Evolutionary conservation across 2,329 filamentous ascomycete genomes (phyloP).

Genomic region (Fusarium albidum): DNA sequence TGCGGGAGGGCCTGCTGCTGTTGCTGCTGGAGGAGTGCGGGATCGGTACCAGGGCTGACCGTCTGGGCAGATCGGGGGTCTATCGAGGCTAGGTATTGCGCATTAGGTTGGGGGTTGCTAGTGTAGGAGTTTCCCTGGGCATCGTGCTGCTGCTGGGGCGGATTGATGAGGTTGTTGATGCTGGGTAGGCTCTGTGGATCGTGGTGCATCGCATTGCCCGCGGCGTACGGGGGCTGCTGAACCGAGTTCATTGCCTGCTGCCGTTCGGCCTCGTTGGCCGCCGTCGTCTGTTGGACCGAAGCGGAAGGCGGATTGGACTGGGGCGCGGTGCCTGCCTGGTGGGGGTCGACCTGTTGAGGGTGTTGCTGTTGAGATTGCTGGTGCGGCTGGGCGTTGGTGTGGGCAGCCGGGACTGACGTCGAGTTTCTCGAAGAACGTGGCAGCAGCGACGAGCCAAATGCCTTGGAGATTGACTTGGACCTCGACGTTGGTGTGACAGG

Average conservation of each 20-base stretch:
- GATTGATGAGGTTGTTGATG: constrained; percentile 86
- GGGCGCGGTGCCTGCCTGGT: constrained; percentile 31
- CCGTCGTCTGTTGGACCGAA: constrained; percentile 29
- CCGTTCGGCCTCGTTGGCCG: constrained; percentile 33
- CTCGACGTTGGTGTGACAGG: constrained; percentile 64
- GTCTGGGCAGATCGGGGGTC: constrained; percentile 41
- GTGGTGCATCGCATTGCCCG: constrained; percentile 42
- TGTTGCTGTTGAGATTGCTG: constrained; percentile 36
- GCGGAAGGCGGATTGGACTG: constrained; percentile 26
- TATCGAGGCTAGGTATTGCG: constrained; percentile 41
- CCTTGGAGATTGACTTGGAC: constrained; percentile 56
- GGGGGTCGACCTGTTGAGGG: constrained; percentile 33
- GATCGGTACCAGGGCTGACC: constrained; percentile 50
- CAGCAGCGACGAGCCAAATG: constrained; percentile 52
- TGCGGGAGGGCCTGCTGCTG: constrained; percentile 44
- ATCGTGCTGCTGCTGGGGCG: constrained; percentile 49
- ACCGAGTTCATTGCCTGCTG: constrained; percentile 41
- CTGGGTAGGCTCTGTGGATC: constrained; percentile 77
- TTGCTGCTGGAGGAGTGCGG: constrained; percentile 48
- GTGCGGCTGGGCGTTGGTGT: constrained; percentile 20
- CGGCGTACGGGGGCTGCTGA: constrained; percentile 38
- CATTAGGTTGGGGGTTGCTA: constrained; percentile 35
- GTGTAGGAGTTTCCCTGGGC: constrained; percentile 46
- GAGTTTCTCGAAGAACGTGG: constrained; percentile 46
- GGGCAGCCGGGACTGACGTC: constrained; percentile 36